Evolutionary conservation across 805 yeast species (phyloP).

Genomic region (Myxozyma geophila): DNA sequence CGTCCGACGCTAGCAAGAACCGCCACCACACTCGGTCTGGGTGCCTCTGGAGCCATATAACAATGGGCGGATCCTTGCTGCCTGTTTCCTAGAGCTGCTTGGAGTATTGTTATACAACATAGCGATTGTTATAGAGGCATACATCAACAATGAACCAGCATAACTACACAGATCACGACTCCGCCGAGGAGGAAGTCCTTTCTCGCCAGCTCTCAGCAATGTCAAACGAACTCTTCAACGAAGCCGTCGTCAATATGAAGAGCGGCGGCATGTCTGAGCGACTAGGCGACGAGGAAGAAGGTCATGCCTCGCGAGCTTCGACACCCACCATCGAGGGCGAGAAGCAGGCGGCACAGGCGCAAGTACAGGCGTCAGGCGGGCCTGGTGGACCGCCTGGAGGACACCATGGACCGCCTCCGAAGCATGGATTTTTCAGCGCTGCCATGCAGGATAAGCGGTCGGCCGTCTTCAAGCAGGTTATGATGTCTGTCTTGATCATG

Average conservation of each 20-base stretch:
- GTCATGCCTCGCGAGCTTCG: neutral
- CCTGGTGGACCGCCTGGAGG: constrained; percentile 13
- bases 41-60: too few species aligned
- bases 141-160: too few species aligned
- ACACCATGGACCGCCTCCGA: constrained; percentile 9
- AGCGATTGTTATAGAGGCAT: too few species aligned
- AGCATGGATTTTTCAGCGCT: constrained; percentile 27
- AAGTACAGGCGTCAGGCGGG: neutral
- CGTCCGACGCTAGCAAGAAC: too few species aligned
- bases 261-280: neutral
- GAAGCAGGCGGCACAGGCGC: neutral
- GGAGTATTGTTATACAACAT: too few species aligned
- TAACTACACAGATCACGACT: too few species aligned
- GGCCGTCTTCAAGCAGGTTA: neutral
- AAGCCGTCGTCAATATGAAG: neutral
- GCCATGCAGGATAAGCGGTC: constrained; percentile 9
- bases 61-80: too few species aligned
- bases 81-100: too few species aligned
- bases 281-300: neutral
- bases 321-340: neutral
- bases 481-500: constrained; percentile 12
- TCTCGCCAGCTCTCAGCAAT: neutral
- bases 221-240: neutral
- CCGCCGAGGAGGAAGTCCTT: neutral
- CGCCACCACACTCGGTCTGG: too few species aligned